Evolutionary conservation across 176 grass and related monocot genomes (phyloP), one percentile per base, ranked within the genome.

Genomic region (Elymus sibiricus): DNA sequence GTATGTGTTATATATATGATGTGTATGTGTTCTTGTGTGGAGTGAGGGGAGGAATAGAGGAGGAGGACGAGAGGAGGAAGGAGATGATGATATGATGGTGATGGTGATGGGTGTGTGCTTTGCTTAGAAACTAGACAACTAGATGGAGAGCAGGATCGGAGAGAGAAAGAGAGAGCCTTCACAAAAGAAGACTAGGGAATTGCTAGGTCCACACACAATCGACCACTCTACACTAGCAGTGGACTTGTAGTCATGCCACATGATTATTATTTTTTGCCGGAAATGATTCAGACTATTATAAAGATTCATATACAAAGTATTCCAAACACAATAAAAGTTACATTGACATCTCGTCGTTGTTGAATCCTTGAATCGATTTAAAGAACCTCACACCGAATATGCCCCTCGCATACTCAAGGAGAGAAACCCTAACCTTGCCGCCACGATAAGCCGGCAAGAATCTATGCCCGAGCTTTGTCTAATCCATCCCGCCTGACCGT

Each of bases 101-200:
- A 95, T 94, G 92, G 90, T 49, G 92, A 94, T 81, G 79, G 87
- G 88, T 21, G 62, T 84, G 89, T 89, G 90, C 94, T 95, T 96
- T 99, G 94, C 96, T 95, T 99, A 88, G 73, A 99, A 98, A 89
- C 47, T 83, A 84, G 90, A 92, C 82, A 94, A 98, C 74, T 71
- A 72, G 73, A 70, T 58, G 37, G 44, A 71, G 77, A 88, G 87
- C 38, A 44, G 70, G 47, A 70, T 76, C 46, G 19, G 49, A 51
- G 61, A 61, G 70, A 19, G 59, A 73, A 58, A 22, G 43, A 58
- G 21, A 58, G 7, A 46, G 42, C 25, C 43, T 75, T 35, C 29
- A 67, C 38, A 74, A 27, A 42, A 75, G 6, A 51, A 5, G 7
- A 75, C 27, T 15, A 27, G 11, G 9, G 6, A 91, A 84, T 51